phyloP scores from a whole-genome alignment of 2,329 filamentous ascomycete species.

The Teratosphaeria gauchensis region DNA sequence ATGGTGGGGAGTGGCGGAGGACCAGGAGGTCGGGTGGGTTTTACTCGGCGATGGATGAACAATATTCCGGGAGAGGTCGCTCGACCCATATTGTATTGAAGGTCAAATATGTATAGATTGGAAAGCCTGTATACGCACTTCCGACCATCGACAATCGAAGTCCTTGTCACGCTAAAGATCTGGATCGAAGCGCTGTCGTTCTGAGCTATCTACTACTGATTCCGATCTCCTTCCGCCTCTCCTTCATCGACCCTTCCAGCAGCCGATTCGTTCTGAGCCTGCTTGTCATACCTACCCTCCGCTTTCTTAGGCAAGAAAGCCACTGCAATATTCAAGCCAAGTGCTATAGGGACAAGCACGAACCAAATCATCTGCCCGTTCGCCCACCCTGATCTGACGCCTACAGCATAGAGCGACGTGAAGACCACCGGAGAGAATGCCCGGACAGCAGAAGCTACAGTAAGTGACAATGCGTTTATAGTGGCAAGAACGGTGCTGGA shows the following conservation, averaged over 20 bases:
- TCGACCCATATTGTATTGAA: too few species aligned
- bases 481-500: constrained; percentile 55
- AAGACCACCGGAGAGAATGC: constrained; percentile 58
- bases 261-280: background rate
- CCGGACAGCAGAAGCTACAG: constrained; percentile 50
- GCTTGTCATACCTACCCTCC: constrained; percentile 4
- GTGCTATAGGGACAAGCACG: constrained; percentile 37
- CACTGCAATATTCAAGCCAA: constrained; percentile 25
- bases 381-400: constrained; percentile 52
- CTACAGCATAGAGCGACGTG: constrained; percentile 58
- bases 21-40: background rate
- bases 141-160: too few species aligned
- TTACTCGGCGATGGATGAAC: too few species aligned
- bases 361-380: constrained; percentile 58
- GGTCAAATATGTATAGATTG: too few species aligned
- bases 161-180: background rate
- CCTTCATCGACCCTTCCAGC: background rate
- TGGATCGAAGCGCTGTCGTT: background rate
- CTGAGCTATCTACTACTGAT: background rate
- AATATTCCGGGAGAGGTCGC: too few species aligned
- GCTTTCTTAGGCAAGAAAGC: constrained; percentile 24
- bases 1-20: background rate
- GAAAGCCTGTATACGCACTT: too few species aligned
- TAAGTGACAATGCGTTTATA: constrained; percentile 60
- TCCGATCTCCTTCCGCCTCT: background rate